Conservation (phyloP, 192 early-diverging fungal genomes). For the Backusella morwellensis region DNA sequence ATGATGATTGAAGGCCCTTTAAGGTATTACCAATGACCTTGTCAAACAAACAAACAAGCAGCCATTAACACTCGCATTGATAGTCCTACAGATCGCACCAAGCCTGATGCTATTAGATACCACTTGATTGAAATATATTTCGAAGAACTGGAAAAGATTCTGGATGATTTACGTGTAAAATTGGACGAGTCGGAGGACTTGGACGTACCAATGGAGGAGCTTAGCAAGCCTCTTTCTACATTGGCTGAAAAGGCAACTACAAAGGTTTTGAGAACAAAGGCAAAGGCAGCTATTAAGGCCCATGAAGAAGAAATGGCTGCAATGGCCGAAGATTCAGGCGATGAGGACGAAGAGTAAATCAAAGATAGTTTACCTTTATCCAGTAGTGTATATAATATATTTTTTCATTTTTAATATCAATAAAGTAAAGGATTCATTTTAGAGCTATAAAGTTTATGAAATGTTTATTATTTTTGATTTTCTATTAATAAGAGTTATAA, state of each 20-base stretch:
- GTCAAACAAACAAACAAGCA: background rate
- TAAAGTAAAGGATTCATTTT: background rate
- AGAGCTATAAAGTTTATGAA: background rate
- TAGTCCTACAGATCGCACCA: conserved; percentile 57
- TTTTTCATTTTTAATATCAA: background rate
- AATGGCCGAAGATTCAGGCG: conserved; percentile 36
- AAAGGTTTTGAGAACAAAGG: conserved; percentile 46
- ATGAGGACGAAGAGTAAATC: conserved; percentile 34
- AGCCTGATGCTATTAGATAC: conserved; percentile 68
- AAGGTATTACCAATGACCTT: conserved; percentile 41
- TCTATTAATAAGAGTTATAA: background rate
- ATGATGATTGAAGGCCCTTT: conserved; percentile 61
- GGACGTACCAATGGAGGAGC: conserved; percentile 45
- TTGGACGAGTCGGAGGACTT: conserved; percentile 27
- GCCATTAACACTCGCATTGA: background rate
- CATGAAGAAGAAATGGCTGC: conserved; percentile 37
- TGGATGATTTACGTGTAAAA: conserved; percentile 41
- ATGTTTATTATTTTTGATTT: too few relatives aligned
- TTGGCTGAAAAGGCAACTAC: conserved; percentile 48
- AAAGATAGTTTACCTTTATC: conserved; percentile 5
- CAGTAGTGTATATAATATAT: background rate
- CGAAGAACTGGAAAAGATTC: conserved; percentile 65
- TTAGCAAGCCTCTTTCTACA: conserved; percentile 53
- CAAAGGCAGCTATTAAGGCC: conserved; percentile 44
- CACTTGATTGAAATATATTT: conserved; percentile 72